These are phyloP conservation scores for Debaryomyces tyrocola DNA, from an alignment of 805 yeast species.

Conservation along the genomic window DNA sequence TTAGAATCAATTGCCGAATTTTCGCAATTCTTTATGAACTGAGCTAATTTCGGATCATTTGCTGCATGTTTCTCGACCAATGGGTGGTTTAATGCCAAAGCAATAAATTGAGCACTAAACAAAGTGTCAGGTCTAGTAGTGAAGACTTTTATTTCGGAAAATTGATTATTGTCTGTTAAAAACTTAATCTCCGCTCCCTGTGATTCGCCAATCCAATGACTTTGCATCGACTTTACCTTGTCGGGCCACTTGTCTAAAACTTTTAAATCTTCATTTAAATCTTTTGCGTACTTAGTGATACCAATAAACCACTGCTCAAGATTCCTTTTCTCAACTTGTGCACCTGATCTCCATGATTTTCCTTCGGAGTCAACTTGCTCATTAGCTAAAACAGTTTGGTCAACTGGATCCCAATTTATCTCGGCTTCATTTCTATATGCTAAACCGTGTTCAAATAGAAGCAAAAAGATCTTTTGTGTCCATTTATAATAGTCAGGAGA, in stretches of 20 bases:
- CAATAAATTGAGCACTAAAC: conserved; percentile 78
- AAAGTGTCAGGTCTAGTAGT: conserved; percentile 93
- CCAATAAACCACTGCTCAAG: conserved; percentile 93
- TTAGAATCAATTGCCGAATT: background rate
- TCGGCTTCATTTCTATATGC: conserved; percentile 87
- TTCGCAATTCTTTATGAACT: background rate
- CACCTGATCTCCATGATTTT: conserved; percentile 96
- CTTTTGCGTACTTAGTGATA: conserved; percentile 78
- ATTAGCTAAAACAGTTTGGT: conserved; percentile 88
- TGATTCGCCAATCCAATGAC: conserved; percentile 91
- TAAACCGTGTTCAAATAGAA: conserved; percentile 69
- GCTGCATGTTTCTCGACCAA: conserved; percentile 43
- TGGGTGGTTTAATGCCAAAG: conserved; percentile 73
- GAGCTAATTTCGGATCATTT: conserved; percentile 37
- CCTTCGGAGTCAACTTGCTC: conserved; percentile 95
- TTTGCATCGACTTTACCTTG: conserved; percentile 87
- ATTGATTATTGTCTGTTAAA: conserved; percentile 18
- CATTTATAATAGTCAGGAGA: conserved; percentile 85
- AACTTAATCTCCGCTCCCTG: conserved; percentile 73
- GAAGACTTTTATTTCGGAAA: conserved; percentile 50
- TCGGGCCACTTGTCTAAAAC: conserved; percentile 77
- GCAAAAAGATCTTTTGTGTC: conserved; percentile 84
- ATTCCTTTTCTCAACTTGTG: conserved; percentile 77
- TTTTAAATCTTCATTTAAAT: conserved; percentile 62
- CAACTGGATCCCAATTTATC: conserved; percentile 98